These are phyloP conservation scores for Stenocarpella maydis DNA, from an alignment of 2,329 filamentous ascomycete genomes.

Conservation along the genomic window DNA sequence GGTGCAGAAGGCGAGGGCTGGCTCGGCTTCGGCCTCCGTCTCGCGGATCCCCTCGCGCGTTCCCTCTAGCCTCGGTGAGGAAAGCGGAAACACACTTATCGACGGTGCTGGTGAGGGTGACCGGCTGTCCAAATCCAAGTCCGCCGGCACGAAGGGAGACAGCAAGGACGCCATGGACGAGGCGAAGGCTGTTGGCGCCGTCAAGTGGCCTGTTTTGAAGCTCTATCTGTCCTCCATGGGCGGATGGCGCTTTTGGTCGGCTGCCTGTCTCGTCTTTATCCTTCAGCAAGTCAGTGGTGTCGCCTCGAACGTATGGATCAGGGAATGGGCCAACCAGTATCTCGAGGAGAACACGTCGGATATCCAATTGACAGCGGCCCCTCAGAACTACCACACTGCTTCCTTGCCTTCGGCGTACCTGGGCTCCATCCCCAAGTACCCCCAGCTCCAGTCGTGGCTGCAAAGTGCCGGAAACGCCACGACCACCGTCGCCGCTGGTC, in stretches of 20 bases:
- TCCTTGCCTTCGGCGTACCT: conserved; percentile 50
- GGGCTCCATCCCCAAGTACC: conserved; percentile 50
- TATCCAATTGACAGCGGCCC: conserved; percentile 47
- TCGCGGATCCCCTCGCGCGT: conserved; percentile 82
- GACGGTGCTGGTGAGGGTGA: conserved; percentile 58
- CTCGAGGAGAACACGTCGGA: conserved; percentile 52
- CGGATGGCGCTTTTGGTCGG: conserved; percentile 93
- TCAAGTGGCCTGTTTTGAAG: conserved; percentile 85
- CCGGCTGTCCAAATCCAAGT: conserved; percentile 55
- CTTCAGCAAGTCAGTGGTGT: conserved; percentile 87
- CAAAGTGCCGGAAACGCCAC: conserved; percentile 50
- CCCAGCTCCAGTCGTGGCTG: conserved; percentile 46
- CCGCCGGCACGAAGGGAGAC: conserved; percentile 55
- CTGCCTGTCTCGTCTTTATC: conserved; percentile 77
- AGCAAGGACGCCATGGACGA: conserved; percentile 71
- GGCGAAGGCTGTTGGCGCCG: conserved; percentile 82
- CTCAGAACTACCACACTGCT: conserved; percentile 46
- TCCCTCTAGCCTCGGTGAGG: conserved; percentile 77
- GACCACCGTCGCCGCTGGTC: conserved; percentile 46
- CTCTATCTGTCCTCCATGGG: conserved; percentile 93
- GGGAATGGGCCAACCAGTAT: conserved; percentile 94
- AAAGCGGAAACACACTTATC: conserved; percentile 62
- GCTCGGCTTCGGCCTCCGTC: conserved; percentile 73
- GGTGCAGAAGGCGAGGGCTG: conserved; percentile 74
- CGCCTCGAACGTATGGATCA: conserved; percentile 93